These are phyloP conservation scores for Lactarius vividus DNA, from an alignment of 768 basidiomycete species.

Conservation along the genomic window DNA sequence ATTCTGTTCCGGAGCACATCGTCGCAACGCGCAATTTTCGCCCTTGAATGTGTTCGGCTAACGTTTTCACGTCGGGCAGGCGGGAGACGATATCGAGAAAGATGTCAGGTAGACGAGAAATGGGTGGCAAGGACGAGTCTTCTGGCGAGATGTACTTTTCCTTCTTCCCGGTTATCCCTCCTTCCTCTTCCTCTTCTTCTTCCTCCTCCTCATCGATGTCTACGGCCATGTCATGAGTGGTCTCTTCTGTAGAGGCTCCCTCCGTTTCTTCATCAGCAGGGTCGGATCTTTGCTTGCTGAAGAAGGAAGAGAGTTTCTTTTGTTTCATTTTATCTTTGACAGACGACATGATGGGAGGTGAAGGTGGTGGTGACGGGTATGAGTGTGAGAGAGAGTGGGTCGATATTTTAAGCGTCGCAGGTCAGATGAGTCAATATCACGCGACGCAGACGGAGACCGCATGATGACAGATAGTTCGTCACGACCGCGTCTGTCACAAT, in stretches of 20 bases:
- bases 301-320: slow-evolving; percentile 21
- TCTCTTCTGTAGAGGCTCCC: slow-evolving; percentile 11
- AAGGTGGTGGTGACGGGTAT: background rate
- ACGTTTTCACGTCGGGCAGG: slow-evolving; percentile 61
- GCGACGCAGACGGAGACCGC: too few relatives aligned
- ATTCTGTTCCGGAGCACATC: slow-evolving; percentile 97
- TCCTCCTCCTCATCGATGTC: slow-evolving; percentile 18
- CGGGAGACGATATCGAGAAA: slow-evolving; percentile 71
- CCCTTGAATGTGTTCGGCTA: slow-evolving; percentile 66
- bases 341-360: slow-evolving; percentile 18
- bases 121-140: slow-evolving; percentile 70
- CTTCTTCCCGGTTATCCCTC: slow-evolving; percentile 35
- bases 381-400: background rate
- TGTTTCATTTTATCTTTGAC: slow-evolving; percentile 26
- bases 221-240: background rate
- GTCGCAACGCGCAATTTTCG: slow-evolving; percentile 91
- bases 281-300: slow-evolving; percentile 13
- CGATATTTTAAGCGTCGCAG: background rate
- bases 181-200: slow-evolving; percentile 32
- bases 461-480: slow-evolving; percentile 5
- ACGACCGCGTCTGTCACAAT: slow-evolving; percentile 20
- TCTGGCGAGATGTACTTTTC: slow-evolving; percentile 49
- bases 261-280: slow-evolving; percentile 16
- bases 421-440: slow-evolving; percentile 1
- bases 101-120: slow-evolving; percentile 66